phyloP scores from a whole-genome alignment of 495 filamentous ascomycete species.

The Podospora sp. region DNA sequence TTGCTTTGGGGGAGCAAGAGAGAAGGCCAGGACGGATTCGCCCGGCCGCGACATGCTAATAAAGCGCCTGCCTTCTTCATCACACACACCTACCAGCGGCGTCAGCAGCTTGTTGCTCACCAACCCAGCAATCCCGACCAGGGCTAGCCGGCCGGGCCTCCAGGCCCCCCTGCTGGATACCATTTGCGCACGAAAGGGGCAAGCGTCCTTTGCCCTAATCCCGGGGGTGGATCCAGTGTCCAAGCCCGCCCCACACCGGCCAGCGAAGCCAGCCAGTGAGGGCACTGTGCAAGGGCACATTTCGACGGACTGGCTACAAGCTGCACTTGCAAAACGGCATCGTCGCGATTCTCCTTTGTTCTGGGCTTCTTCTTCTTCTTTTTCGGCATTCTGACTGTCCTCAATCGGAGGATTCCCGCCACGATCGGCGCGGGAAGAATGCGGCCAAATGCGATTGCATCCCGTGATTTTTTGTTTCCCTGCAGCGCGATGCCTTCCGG shows the following conservation, averaged over 20 bases:
- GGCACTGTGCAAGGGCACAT: constrained; percentile 12
- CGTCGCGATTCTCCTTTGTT: not conserved
- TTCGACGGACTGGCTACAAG: constrained; percentile 14
- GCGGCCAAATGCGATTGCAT: not conserved
- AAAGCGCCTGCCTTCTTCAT: constrained; percentile 20
- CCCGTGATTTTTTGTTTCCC: not conserved
- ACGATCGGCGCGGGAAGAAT: constrained; percentile 8
- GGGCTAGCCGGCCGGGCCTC: constrained; percentile 4
- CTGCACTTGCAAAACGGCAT: not conserved
- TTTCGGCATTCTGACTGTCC: not conserved
- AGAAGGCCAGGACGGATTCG: constrained; percentile 28
- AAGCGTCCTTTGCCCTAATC: constrained; percentile 13
- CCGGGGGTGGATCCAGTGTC: constrained; percentile 15
- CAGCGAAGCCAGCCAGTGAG: constrained; percentile 3
- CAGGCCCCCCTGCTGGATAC: constrained; percentile 7
- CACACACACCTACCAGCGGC: constrained; percentile 8
- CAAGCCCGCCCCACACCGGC: not conserved
- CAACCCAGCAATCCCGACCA: constrained; percentile 3
- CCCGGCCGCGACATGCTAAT: constrained; percentile 29
- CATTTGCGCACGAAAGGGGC: constrained; percentile 8
- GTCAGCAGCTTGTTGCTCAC: not conserved
- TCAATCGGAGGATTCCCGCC: constrained; percentile 7
- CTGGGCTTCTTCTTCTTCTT: not conserved
- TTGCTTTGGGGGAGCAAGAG: constrained; percentile 48
- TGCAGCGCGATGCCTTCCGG: constrained; percentile 14